Base-by-base conservation (phyloP, 495 filamentous ascomycete genomes). In the Parathielavia appendiculata region DNA sequence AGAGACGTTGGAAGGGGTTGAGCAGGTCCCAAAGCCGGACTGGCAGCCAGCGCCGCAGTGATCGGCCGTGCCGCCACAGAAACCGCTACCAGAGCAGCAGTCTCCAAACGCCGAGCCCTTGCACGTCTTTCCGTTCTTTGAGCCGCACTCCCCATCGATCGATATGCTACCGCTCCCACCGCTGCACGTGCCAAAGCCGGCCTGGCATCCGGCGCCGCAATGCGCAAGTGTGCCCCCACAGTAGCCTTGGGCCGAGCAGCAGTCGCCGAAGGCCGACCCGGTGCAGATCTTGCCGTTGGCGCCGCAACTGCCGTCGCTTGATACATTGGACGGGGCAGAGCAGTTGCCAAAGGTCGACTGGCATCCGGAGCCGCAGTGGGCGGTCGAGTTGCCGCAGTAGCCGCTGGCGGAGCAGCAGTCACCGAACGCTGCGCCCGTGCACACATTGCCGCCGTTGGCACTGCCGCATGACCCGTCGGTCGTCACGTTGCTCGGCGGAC, bases 361-460 rank as follows among this genome's bases (percentile, higher is more conserved):
- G 54, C 82, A 86, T 9, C 75, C 79, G 1, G 56, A 57, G 26
- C 77, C 77, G 62, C 82, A 85, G 63, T 81, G 74, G 26, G 71
- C 67, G 11, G 71, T 73, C 0, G 75, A 75, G 49, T 74, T 75
- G 11, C 81, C 81, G 66, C 80, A 84, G 53, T 64, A 71, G 35
- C 74, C 72, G 56, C 73, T 63, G 59, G 67, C 44, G 57, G 71
- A 69, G 73, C 82, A 73, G 62, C 72, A 75, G 52, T 70, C 62
- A 26, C 72, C 71, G 71, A 75, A 62, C 60, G 54, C 9, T 53
- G 79, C 74, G 1, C 79, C 76, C 9, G 67, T 60, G 62, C 82
- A 84, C 12, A 80, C 82, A 11, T 76, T 65, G 26, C 26, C 26
- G 4, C 71, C 73, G 14, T 56, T 52, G 41, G 41, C 14, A 6